Conservation (phyloP, 2,329 filamentous ascomycete species). For the Zarea fungicola region DNA sequence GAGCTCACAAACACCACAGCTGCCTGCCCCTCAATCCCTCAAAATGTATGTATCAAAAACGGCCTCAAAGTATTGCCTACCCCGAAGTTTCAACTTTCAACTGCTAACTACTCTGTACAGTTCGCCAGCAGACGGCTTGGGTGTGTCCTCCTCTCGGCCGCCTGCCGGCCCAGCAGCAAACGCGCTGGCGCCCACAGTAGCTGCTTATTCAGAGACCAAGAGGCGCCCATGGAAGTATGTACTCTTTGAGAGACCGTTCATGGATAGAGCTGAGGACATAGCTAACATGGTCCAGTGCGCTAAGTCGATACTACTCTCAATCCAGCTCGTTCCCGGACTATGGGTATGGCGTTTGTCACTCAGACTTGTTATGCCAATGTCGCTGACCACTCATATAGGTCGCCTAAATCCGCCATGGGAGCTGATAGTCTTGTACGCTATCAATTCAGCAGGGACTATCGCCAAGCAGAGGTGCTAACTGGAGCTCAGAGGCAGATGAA, state of each 20-base stretch:
- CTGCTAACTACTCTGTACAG: not conserved
- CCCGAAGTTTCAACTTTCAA: too few species aligned
- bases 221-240: not conserved
- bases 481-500: conserved; percentile 23
- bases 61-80: too few species aligned
- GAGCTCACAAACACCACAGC: not conserved
- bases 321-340: conserved; percentile 37
- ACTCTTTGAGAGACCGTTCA: too few species aligned
- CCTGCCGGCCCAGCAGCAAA: too few species aligned
- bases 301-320: conserved; percentile 31
- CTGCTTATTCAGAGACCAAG: not conserved
- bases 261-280: too few species aligned
- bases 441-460: not conserved
- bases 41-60: not conserved
- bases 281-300: conserved; percentile 21
- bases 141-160: not conserved
- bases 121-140: not conserved
- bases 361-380: too few species aligned
- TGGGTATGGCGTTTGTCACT: conserved; percentile 28
- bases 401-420: conserved; percentile 9
- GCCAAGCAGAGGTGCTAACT: too few species aligned
- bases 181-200: too few species aligned
- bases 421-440: not conserved
- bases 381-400: conserved; percentile 19
- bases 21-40: not conserved